Percentiles rank a stretch among this genome's conserved stretches.
These are phyloP conservation scores for Tuber magnatum DNA, from an alignment of 495 filamentous ascomycete genomes.

Conservation along the genomic window DNA sequence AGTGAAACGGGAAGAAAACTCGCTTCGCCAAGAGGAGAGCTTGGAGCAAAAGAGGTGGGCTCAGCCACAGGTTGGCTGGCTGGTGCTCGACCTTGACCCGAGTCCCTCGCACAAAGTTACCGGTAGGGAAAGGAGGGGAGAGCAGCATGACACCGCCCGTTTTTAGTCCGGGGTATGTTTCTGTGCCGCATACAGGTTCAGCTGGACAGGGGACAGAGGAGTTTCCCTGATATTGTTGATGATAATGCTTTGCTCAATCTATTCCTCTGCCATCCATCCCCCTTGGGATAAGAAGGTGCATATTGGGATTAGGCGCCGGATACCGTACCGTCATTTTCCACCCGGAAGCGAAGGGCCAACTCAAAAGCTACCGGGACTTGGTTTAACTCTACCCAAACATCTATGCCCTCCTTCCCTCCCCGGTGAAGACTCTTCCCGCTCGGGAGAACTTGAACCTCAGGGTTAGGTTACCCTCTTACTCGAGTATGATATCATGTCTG, in stretches of 20 bases:
- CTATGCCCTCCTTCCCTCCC: neutral
- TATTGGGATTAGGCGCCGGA: neutral
- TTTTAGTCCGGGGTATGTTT: constrained; percentile 2
- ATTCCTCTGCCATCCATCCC: too few relatives aligned
- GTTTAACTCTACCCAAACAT: neutral
- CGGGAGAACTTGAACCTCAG: neutral
- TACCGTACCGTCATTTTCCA: neutral
- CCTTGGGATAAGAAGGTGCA: neutral
- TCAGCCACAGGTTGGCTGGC: neutral
- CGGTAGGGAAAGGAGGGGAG: neutral
- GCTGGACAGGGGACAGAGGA: neutral
- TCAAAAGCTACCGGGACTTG: too few relatives aligned
- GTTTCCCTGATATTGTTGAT: neutral
- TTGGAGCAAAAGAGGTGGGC: neutral
- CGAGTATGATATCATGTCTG: too few relatives aligned
- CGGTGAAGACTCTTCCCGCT: neutral
- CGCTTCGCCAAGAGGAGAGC: neutral
- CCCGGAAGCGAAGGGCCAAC: neutral
- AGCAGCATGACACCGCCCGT: neutral
- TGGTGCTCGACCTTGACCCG: neutral
- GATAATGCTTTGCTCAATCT: neutral
- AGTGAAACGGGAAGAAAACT: neutral
- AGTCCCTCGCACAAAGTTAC: neutral
- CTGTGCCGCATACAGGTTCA: neutral
- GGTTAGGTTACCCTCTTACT: neutral